Conservation (phyloP, 139 green algal species). For the Zygnema circumcarinatum region DNA sequence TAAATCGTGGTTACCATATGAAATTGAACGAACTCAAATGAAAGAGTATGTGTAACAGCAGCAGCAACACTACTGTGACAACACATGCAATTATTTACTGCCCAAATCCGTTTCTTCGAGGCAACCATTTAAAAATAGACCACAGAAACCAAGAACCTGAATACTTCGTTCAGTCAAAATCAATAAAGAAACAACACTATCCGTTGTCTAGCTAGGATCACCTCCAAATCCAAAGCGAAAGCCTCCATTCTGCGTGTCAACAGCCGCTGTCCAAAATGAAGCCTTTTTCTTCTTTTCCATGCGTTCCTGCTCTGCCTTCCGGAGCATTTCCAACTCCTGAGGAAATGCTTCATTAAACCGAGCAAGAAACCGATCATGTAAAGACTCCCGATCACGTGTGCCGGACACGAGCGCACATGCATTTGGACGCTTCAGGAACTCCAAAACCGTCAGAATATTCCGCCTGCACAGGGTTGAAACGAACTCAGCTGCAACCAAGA, state of each 20-base stretch:
- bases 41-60: no score
- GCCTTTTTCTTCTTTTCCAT: slow-evolving; percentile 24
- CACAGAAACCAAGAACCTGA: no score
- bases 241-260: slow-evolving; percentile 35
- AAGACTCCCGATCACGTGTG: slow-evolving; percentile 44
- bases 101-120: no score
- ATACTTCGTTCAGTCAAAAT: no score
- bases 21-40: no score
- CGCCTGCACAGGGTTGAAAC: not conserved
- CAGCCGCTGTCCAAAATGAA: slow-evolving; percentile 42
- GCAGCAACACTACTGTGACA: no score
- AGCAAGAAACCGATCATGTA: slow-evolving; percentile 40
- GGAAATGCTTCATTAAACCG: slow-evolving; percentile 26
- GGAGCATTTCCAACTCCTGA: slow-evolving; percentile 17
- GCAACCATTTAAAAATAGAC: no score
- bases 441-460: slow-evolving; percentile 49
- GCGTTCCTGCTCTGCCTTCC: slow-evolving; percentile 6
- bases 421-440: slow-evolving; percentile 53
- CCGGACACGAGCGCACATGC: slow-evolving; percentile 50
- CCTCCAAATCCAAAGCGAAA: slow-evolving; percentile 46
- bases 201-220: no score
- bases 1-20: no score
- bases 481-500: not conserved
- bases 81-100: no score
- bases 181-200: no score